A percentile compares a stretch with the other conserved stretches of the same genome.
Conservation (phyloP, 139 green algal genomes). For the Eudorina sp. region DNA sequence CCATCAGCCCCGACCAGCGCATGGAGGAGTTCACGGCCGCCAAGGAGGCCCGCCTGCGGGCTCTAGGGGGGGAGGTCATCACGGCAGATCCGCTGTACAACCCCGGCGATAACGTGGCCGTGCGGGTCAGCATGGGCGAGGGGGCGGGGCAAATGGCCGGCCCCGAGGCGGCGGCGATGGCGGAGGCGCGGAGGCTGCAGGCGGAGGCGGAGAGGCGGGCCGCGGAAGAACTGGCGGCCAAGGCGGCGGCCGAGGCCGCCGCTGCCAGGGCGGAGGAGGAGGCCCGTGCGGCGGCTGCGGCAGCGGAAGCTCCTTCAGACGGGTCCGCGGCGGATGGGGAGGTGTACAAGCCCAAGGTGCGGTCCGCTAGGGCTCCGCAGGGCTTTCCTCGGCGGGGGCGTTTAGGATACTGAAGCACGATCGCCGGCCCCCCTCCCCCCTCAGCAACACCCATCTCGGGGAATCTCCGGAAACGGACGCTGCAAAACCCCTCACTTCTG, state of each 20-base stretch:
- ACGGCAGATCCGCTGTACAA: constrained; percentile 67
- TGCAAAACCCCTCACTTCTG: no score
- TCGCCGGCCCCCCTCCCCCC: no score
- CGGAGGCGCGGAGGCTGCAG: neutral
- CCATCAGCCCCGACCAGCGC: constrained; percentile 55
- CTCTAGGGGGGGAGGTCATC: constrained; percentile 72
- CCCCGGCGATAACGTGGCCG: constrained; percentile 16
- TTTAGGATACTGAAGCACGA: no score
- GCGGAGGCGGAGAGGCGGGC: neutral
- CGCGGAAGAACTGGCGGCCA: neutral
- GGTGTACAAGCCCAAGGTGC: constrained; percentile 67
- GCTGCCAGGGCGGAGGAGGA: neutral
- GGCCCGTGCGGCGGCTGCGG: neutral
- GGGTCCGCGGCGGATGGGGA: constrained; percentile 33
- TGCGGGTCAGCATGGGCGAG: neutral
- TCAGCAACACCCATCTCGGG: no score
- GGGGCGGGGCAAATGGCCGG: constrained; percentile 19
- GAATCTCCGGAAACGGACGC: no score
- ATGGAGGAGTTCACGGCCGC: constrained; percentile 75
- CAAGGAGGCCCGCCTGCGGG: constrained; percentile 63
- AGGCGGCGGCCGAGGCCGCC: neutral
- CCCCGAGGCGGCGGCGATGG: constrained; percentile 23
- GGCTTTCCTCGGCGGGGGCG: no score
- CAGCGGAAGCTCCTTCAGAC: neutral
- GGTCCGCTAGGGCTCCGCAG: no score